Percentiles rank a stretch among this genome's conserved stretches.
phyloP scores from a whole-genome alignment of 177 flowering plant species.

The Telopea speciosissima region DNA sequence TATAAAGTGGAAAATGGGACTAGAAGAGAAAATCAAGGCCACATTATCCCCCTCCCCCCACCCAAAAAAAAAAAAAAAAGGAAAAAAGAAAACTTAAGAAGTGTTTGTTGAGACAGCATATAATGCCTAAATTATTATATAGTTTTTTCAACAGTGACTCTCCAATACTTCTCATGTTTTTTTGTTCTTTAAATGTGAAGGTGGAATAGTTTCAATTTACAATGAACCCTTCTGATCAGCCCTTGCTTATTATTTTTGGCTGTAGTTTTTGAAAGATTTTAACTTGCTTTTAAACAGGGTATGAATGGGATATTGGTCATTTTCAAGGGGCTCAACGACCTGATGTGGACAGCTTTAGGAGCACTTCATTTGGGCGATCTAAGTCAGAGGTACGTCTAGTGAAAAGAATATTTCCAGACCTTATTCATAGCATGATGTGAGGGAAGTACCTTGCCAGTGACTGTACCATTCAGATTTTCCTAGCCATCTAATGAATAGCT shows the following conservation, averaged over 20 bases:
- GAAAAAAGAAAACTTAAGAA: too few species aligned
- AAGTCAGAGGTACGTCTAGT: conserved; percentile 44
- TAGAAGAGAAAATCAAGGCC: too few species aligned
- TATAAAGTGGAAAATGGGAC: too few species aligned
- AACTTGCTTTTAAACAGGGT: conserved; percentile 38
- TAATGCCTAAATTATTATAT: too few species aligned
- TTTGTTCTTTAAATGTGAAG: background rate
- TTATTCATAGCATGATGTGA: background rate
- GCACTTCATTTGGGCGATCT: conserved; percentile 81
- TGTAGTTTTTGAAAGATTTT: background rate
- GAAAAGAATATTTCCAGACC: background rate
- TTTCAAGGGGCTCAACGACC: conserved; percentile 78
- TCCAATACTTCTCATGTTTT: too few species aligned
- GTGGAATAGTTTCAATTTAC: background rate
- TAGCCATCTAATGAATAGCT: too few species aligned
- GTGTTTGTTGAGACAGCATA: too few species aligned
- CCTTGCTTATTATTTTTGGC: background rate
- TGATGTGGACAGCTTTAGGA: conserved; percentile 83
- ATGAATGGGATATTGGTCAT: conserved; percentile 99
- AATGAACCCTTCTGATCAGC: background rate
- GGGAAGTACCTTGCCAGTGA: too few species aligned
- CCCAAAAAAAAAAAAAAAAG: too few species aligned
- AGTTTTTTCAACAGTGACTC: too few species aligned
- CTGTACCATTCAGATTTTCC: too few species aligned
- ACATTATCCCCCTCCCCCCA: too few species aligned